Base-by-base conservation (phyloP, 768 basidiomycete genomes). In the Leccinum olivaceopallidum region DNA sequence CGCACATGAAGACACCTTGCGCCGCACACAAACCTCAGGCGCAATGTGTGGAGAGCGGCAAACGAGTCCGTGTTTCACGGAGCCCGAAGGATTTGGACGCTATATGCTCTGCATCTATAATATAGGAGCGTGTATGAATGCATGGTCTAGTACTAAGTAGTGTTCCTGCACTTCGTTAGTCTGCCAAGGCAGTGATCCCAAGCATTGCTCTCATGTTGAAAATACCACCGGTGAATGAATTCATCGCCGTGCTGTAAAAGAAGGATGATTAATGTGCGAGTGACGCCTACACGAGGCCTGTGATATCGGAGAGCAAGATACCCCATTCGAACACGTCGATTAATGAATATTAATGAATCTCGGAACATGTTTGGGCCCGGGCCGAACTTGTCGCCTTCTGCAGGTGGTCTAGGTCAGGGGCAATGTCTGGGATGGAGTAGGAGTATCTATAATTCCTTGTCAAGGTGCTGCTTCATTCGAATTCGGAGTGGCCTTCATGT, bases 171-270 rank as follows among this genome's bases (percentile, higher is more conserved):
- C 48, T 48, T 47, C 13, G 59, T 72, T 66, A 79, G 59, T 80
- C 78, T 26, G 77, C 70, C 51, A 76, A 59, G 30, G 57, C 67
- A 36, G 73, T 73, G 24, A 56, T 58, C 14, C 78, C 76, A 20
- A 71, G 67, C 8, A 66, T 69, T 4, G 76, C 73, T 30, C 77
- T 71, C 68, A 78, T 70, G 51, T 79, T 79, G 18, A 73, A 67
- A 44, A 78, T 72, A 1, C 76, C 76, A 26, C 78, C 77, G 0
- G 73, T 76, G 32, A 80, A 69, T n/a, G 77, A 76, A 60, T 74
- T 76, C 68, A 76, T 68, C 5, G 67, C 71, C 18, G 76, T 70
- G 12, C 73, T 78, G 10, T 79, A 76, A 61, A 80, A 80, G 60
- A 71, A 79, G 4, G 24, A 4, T 26, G 24, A 26, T 26, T 4